Percentiles rank a stretch among this genome's conserved stretches.
Evolutionary conservation across 1,284 basidiomycete species (phyloP).

Genomic region (Malassezia japonica): DNA sequence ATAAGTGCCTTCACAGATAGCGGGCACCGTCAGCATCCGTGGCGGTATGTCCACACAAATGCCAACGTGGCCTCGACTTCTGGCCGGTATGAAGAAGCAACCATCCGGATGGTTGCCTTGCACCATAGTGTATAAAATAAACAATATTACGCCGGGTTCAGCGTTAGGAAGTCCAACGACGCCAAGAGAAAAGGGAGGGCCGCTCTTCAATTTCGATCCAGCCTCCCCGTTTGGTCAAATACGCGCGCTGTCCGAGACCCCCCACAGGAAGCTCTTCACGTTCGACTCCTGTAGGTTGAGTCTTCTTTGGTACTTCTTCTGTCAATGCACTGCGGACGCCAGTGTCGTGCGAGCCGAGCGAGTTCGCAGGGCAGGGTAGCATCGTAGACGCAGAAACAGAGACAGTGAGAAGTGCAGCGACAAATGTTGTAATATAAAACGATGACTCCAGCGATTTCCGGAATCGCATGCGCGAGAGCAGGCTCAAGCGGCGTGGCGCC

Average conservation of each 20-base stretch:
- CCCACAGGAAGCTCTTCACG: conserved; percentile 1
- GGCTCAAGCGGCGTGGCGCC: background rate
- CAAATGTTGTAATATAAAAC: conserved; percentile 28
- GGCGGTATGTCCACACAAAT: too few relatives aligned
- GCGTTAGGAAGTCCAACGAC: conserved; percentile 8
- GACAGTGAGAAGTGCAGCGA: conserved; percentile 28
- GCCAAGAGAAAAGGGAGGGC: conserved; percentile 14
- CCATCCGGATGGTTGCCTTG: too few relatives aligned
- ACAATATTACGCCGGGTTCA: too few relatives aligned
- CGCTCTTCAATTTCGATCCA: conserved; percentile 33
- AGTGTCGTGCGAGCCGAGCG: background rate
- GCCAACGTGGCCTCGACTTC: too few relatives aligned
- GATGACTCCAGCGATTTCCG: conserved; percentile 16
- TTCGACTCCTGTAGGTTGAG: background rate
- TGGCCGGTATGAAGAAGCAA: too few relatives aligned
- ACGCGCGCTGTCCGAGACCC: conserved; percentile 23
- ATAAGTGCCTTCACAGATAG: too few relatives aligned
- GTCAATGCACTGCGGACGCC: conserved; percentile 5
- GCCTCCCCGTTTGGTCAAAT: conserved; percentile 24
- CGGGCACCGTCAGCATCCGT: too few relatives aligned
- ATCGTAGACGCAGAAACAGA: conserved; percentile 27
- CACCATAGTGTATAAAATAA: too few relatives aligned
- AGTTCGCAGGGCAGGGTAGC: conserved; percentile 30
- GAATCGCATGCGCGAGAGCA: background rate
- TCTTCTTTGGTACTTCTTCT: conserved; percentile 6